Percentiles rank a stretch among this genome's conserved stretches.
phyloP scores from a whole-genome alignment of 305 asterid genomes.

The Solanum hybrid region DNA sequence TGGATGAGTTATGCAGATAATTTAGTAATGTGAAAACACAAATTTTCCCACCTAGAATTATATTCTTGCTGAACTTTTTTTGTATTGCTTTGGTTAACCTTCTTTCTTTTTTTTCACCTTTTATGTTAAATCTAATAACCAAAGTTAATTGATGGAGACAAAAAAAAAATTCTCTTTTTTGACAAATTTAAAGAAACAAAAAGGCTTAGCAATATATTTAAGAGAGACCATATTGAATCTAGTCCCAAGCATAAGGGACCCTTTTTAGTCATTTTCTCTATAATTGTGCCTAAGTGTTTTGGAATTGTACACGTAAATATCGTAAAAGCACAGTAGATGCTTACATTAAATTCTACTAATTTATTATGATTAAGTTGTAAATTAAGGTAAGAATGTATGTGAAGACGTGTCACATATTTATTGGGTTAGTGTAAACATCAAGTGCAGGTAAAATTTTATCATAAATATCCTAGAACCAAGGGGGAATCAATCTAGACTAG shows the following conservation, averaged over 20 bases:
- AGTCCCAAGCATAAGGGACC: not conserved
- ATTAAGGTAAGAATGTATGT: not conserved
- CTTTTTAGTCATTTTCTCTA: too few species aligned
- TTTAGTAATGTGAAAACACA: not conserved
- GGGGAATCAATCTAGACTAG: not conserved
- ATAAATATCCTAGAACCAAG: not conserved
- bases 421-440: not conserved
- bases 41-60: not conserved
- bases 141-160: not conserved
- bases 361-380: not conserved
- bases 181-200: not conserved
- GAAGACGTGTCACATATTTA: not conserved
- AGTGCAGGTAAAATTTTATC: not conserved
- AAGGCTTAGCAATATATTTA: not conserved
- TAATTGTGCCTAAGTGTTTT: too few species aligned
- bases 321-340: too few species aligned
- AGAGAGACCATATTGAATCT: not conserved
- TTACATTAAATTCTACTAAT: not conserved
- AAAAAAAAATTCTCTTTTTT: not conserved
- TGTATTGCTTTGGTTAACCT: not conserved
- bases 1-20: not conserved
- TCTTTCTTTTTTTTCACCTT: not conserved
- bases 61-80: not conserved
- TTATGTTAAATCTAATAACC: not conserved
- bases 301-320: too few species aligned